Conservation (phyloP, 177 flowering plant species). For the Vitis hybrid region DNA sequence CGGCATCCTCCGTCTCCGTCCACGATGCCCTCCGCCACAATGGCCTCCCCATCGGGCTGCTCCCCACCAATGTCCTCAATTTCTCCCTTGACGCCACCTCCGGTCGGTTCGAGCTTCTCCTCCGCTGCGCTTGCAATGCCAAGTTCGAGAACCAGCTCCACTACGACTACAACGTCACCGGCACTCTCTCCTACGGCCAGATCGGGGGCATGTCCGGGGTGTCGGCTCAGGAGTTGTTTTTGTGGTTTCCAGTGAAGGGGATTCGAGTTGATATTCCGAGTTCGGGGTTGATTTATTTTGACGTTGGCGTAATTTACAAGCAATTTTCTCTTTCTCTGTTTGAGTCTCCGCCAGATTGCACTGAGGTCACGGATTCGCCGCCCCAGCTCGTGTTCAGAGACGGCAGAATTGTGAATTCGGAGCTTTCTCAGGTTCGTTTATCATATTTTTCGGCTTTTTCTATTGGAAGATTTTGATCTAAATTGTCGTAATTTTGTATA, state of each 20-base stretch:
- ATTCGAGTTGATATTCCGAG: conserved; percentile 51
- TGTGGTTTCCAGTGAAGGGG: conserved; percentile 55
- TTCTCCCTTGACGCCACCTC: conserved; percentile 31
- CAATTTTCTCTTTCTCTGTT: conserved; percentile 52
- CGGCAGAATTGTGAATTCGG: neutral
- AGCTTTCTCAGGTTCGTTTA: neutral
- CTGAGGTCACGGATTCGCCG: conserved; percentile 1
- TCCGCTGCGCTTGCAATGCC: conserved; percentile 45
- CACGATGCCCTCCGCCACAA: conserved; percentile 32
- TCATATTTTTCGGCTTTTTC: neutral
- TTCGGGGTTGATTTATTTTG: conserved; percentile 56
- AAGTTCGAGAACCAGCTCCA: conserved; percentile 50
- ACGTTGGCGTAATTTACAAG: conserved; percentile 53
- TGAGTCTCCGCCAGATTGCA: conserved; percentile 51
- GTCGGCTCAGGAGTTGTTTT: conserved; percentile 54
- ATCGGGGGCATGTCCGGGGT: conserved; percentile 47
- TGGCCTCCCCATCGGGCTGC: conserved; percentile 51
- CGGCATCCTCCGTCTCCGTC: conserved; percentile 20
- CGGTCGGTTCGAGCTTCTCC: conserved; percentile 30
- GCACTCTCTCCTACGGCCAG: conserved; percentile 31
- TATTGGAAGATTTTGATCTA: too few relatives aligned
- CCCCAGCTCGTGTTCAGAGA: neutral
- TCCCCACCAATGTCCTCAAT: conserved; percentile 46
- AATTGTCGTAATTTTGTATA: too few relatives aligned
- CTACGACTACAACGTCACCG: conserved; percentile 48